Evolutionary conservation across 2,329 filamentous ascomycete species (phyloP).

Genomic region (Sclerotinia trifoliorum): DNA sequence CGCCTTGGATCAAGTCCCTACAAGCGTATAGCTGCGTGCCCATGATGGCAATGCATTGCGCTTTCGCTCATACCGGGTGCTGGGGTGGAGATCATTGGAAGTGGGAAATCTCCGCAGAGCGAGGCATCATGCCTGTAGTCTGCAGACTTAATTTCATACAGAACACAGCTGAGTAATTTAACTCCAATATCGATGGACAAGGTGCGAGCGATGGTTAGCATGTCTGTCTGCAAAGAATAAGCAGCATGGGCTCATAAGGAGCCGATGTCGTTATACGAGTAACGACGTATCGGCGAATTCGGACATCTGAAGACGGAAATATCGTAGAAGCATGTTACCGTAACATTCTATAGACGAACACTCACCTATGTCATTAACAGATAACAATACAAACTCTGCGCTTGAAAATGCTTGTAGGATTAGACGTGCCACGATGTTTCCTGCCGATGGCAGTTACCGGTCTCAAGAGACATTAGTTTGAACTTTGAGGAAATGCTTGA

Average conservation of each 20-base stretch:
- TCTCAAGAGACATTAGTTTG: conserved; percentile 2
- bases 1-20: conserved; percentile 3
- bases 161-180: conserved; percentile 1
- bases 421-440: not conserved
- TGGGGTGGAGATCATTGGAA: not conserved
- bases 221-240: not conserved
- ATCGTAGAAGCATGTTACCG: not conserved
- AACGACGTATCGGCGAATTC: not conserved
- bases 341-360: not conserved
- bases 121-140: not conserved
- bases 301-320: not conserved
- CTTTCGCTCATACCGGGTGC: not conserved
- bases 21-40: conserved; percentile 16
- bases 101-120: conserved; percentile 18
- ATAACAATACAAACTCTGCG: not conserved
- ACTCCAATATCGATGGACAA: not conserved
- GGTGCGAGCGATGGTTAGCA: not conserved
- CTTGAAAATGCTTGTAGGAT: not conserved
- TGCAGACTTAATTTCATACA: conserved; percentile 3
- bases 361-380: not conserved
- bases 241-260: conserved; percentile 5
- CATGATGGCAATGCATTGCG: not conserved
- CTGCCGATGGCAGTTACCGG: not conserved
- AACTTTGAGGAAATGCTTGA: conserved; percentile 1
- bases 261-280: not conserved